These are phyloP conservation scores for Hamamelis virginiana DNA, from an alignment of 164 flowering plant species.

Conservation along the genomic window DNA sequence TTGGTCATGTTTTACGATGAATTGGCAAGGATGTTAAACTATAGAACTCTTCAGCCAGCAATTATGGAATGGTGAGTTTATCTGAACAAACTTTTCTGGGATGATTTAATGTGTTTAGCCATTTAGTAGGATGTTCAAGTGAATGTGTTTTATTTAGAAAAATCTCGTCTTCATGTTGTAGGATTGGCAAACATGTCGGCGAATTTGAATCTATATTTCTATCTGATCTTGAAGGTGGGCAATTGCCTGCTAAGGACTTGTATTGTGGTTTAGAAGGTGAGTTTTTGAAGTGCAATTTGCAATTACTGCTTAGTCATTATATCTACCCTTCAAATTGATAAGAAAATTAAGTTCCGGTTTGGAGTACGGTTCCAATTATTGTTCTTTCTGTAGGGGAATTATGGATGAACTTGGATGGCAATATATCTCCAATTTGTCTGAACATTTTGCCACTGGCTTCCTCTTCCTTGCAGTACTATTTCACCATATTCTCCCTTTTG, in stretches of 20 bases:
- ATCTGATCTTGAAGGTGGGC: slow-evolving; percentile 71
- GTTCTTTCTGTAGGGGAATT: slow-evolving; percentile 57
- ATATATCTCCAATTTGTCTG: slow-evolving; percentile 79
- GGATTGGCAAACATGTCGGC: slow-evolving; percentile 75
- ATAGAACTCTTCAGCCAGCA: slow-evolving; percentile 52
- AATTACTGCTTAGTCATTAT: background rate
- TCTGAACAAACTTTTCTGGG: background rate
- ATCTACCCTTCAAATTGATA: background rate
- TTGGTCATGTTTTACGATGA: slow-evolving; percentile 76
- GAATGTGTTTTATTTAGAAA: background rate
- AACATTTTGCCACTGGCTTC: slow-evolving; percentile 67
- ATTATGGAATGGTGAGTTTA: slow-evolving; percentile 69
- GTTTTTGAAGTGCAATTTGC: background rate
- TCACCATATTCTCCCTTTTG: slow-evolving; percentile 5
- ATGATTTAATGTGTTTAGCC: slow-evolving; percentile 1
- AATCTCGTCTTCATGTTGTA: slow-evolving; percentile 22
- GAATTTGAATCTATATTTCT: slow-evolving; percentile 73
- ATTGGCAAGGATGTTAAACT: slow-evolving; percentile 41
- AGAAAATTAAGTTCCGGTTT: background rate
- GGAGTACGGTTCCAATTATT: slow-evolving; percentile 1
- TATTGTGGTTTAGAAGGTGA: slow-evolving; percentile 69
- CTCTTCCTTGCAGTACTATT: slow-evolving; percentile 46
- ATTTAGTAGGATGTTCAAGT: background rate
- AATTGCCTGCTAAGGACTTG: slow-evolving; percentile 31
- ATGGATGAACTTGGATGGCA: slow-evolving; percentile 93